These are phyloP conservation scores for Beauveria brongniartii DNA, from an alignment of 2,329 filamentous ascomycete genomes.

Conservation along the genomic window DNA sequence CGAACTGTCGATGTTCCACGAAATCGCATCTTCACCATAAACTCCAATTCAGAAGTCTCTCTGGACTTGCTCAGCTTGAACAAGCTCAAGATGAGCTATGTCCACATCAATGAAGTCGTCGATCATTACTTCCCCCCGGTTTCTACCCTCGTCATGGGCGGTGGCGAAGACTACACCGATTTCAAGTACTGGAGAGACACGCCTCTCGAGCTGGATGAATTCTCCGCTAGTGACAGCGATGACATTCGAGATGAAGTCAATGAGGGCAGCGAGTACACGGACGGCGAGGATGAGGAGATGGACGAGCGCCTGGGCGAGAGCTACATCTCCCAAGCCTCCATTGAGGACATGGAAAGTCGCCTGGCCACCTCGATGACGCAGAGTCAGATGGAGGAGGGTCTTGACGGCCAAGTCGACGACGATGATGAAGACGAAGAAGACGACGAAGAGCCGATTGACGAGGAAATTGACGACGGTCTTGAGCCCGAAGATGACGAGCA, in stretches of 20 bases:
- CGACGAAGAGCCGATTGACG: slow-evolving; percentile 18
- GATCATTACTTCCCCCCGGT: slow-evolving; percentile 97
- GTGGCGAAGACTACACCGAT: slow-evolving; percentile 91
- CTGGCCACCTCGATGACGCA: slow-evolving; percentile 22
- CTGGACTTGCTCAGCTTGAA: slow-evolving; percentile 84
- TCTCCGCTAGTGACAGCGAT: slow-evolving; percentile 69
- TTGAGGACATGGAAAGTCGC: slow-evolving; percentile 36
- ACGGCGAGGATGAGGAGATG: slow-evolving; percentile 32
- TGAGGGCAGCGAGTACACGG: slow-evolving; percentile 35
- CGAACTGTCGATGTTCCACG: slow-evolving; percentile 92
- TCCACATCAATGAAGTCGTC: slow-evolving; percentile 93
- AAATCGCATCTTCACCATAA: slow-evolving; percentile 96
- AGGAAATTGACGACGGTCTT: slow-evolving; percentile 24
- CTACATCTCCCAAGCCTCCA: slow-evolving; percentile 45
- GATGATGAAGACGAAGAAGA: slow-evolving; percentile 25
- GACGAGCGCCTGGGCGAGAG: slow-evolving; percentile 42
- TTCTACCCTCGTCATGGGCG: slow-evolving; percentile 75
- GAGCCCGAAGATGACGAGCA: slow-evolving; percentile 34
- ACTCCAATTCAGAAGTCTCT: slow-evolving; percentile 92
- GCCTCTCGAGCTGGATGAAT: slow-evolving; percentile 78
- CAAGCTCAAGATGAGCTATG: slow-evolving; percentile 93
- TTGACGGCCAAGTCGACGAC: slow-evolving; percentile 32
- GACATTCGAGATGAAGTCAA: slow-evolving; percentile 46
- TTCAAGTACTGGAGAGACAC: slow-evolving; percentile 93
- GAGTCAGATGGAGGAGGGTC: slow-evolving; percentile 22